Conservation (phyloP, 257 asterid genomes). For the Scutellaria baicalensis region DNA sequence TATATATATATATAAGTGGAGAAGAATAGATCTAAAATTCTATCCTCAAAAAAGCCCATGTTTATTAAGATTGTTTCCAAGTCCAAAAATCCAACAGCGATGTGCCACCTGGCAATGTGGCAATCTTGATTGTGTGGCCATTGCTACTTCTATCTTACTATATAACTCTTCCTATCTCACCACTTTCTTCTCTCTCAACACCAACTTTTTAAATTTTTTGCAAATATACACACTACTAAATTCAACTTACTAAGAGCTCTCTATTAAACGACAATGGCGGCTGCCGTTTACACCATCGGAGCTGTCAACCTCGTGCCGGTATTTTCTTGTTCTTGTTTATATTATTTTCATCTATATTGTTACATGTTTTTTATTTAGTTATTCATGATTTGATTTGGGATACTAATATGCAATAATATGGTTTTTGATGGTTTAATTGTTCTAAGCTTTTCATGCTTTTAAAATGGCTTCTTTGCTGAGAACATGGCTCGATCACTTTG, state of each 20-base stretch:
- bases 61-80: background rate
- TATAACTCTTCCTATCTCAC: constrained; percentile 19
- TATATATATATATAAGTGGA: constrained; percentile 26
- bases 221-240: background rate
- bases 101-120: constrained; percentile 40
- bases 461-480: too few relatives aligned
- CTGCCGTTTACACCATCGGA: constrained; percentile 58
- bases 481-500: too few relatives aligned
- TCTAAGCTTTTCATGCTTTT: too few relatives aligned
- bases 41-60: constrained; percentile 17
- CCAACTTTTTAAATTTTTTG: too few relatives aligned
- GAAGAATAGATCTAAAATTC: constrained; percentile 10
- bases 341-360: background rate
- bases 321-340: background rate
- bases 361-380: background rate
- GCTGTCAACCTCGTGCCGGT: constrained; percentile 54
- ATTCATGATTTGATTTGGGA: background rate
- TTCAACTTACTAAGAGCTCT: background rate
- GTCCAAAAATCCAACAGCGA: background rate
- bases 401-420: background rate
- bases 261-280: constrained; percentile 28
- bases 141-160: constrained; percentile 21
- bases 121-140: constrained; percentile 72
- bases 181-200: background rate
- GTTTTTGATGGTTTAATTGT: too few relatives aligned